Evolutionary conservation across 2,329 filamentous ascomycete species (phyloP).

Genomic region (Knoxdaviesia proteae): DNA sequence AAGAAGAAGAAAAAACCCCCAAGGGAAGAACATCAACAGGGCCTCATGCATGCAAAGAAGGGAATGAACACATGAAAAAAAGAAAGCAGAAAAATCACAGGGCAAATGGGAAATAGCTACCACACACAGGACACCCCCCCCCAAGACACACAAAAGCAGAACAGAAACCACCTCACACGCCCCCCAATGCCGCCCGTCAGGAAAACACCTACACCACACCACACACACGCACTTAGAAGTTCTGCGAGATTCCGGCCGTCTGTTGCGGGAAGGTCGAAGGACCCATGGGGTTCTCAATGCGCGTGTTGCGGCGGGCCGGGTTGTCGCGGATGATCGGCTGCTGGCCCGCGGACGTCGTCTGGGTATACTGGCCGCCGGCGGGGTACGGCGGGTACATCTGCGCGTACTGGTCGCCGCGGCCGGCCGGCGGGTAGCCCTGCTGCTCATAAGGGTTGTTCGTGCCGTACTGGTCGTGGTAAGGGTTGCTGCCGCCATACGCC

Average conservation of each 20-base stretch:
- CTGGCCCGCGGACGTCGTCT: too few relatives aligned
- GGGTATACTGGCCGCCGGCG: constrained; percentile 10
- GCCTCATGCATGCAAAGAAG: too few relatives aligned
- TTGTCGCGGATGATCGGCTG: constrained; percentile 87
- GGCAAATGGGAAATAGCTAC: too few relatives aligned
- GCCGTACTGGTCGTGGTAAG: constrained; percentile 39
- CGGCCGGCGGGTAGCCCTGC: not conserved
- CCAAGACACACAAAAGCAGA: too few relatives aligned
- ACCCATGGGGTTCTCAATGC: constrained; percentile 58
- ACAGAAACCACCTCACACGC: too few relatives aligned
- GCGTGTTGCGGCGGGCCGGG: constrained; percentile 74
- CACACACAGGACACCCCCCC: too few relatives aligned
- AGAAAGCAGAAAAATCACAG: too few relatives aligned
- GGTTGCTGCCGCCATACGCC: constrained; percentile 25
- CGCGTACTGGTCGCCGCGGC: not conserved
- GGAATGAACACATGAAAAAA: too few relatives aligned
- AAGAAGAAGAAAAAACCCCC: too few relatives aligned
- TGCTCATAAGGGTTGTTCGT: constrained; percentile 30
- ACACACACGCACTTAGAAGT: constrained; percentile 41
- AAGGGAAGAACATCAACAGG: too few relatives aligned
- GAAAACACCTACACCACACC: constrained; percentile 5
- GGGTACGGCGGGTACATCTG: constrained; percentile 16
- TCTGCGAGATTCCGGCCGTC: constrained; percentile 88
- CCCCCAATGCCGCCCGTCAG: not conserved
- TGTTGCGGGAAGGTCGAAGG: constrained; percentile 67